Base-by-base conservation (phyloP, 305 asterid genomes). In the Galium porrigens region DNA sequence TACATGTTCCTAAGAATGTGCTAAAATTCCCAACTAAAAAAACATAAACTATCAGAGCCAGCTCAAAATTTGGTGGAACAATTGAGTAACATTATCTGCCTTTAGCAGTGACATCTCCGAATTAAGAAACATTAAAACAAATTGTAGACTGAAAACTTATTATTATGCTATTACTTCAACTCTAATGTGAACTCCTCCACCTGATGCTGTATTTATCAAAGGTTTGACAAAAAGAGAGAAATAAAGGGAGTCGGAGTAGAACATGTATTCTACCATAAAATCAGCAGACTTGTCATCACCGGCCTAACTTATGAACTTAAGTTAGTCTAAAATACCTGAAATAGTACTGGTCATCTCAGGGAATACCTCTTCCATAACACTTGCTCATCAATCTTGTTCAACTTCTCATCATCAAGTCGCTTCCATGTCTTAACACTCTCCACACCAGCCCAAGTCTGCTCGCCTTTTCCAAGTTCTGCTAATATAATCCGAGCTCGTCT, bases 401-500 rank as follows among this genome's bases (percentile, higher is more conserved):
- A 14, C 71, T 3, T 74, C 64, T 68, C 85, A 39, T 86, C 87
- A 63, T 83, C 88, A 1, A 88, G 80, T 65, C 96, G 74, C 71
- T 90, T 90, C 97, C 97, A 90, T 25, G 96, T 90, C 74, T 70
- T 79, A 74, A 88, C 83, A 77, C 72, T 85, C 75, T 77, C 73
- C 17, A 86, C 86, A 5, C 83, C 90, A 18, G 61, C 78, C 96
- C 95, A 90, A 0, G 79, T 42, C 3, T 54, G 68, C 44, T 72
- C 71, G 41, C 88, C 90, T 75, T 80, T 86, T 42, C 72, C 85
- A 22, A 88, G 94, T 75, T 85, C 85, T 6, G 82, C 90, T 77
- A 76, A 64, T 70, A 86, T 81, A 37, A 88, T 84, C 72, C 94
- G 74, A 49, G 89, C 79, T 61, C 96, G 75, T 69, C 94, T 82